Evolutionary conservation across 116 monocot species (phyloP), one percentile per base, ranked within the genome.

Genomic region (Cymodocea nodosa): DNA sequence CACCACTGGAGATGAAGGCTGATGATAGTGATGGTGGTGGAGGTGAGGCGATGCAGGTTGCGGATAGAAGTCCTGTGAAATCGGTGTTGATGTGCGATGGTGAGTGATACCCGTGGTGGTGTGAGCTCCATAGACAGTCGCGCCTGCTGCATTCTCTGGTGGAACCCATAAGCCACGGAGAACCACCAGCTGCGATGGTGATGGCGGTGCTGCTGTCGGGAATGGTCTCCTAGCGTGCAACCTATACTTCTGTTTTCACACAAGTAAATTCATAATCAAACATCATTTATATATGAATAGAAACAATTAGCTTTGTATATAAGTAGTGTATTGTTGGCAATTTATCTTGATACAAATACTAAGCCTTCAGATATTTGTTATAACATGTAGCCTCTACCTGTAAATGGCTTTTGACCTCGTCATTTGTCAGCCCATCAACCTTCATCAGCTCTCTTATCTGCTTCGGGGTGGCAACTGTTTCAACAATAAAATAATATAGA

Each of bases 361-460:
- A 16, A 30, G 30, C 6, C 0, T 2, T 17, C 19, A 20, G 18
- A 36, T 24, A 3, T 11, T 44, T 44, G 44, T 11, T 8, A 37
- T 4, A 44, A 22, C n/a, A 6, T 40, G n/a, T 39, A 17, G 24
- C 22, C 24, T 58, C 5, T 54, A 90, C 94, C 87, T 94, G 94
- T 1, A 94, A 69, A 75, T 94, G 94, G 81, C 94, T 94, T 81
- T 94, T 94, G 57, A 94, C 90, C 57, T 94, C 94, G 72, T 94
- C 94, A 74, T 89, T 94, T 34, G 94, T 94, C 58, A 94, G 67
- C 50, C 94, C 94, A 75, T 94, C 90, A 35, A 94, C 90, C 78
- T 85, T 94, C 94, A 94, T 94, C 17, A 94, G 80, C 74, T 94
- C 94, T 36, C 94, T 81, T 23, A 94, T 94, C 59, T 94, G 93